Base-by-base conservation (phyloP, 2,329 filamentous ascomycete species). In the Verticillium nubilum region DNA sequence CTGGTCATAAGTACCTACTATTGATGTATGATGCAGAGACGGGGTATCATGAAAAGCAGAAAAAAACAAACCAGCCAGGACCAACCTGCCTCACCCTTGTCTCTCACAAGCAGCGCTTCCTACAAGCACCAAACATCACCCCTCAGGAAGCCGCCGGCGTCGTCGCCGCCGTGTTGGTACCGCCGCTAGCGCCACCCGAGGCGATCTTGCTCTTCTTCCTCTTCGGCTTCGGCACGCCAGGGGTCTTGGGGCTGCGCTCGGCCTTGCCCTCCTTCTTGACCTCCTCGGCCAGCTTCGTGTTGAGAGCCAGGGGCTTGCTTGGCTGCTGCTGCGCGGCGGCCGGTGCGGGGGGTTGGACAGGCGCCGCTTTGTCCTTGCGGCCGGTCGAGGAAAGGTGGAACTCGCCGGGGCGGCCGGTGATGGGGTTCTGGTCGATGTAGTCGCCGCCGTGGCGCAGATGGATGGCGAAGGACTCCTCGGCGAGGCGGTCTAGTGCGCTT, bases 341-440 rank as follows among this genome's bases (percentile, higher is more conserved):
- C 25, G 58, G 59, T 50, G 42, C 60, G 52, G 23, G 28, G 50
- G 15, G 61, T 13, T 27, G 60, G 56, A 62, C 42, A 27, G 63
- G 56, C 29, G 63, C 62, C 7, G 73, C 63, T 59, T 73, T 76
- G 58, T 74, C 70, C 67, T 82, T 82, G 58, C 84, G 79, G 1
- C 86, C 85, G 0, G 84, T 87, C 7, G 83, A 85, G 9, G 82
- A 81, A 12, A 88, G 78, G 64, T 87, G 84, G 70, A 88, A 89
- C 58, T 86, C 84, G 56, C 86, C 86, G 1, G 86, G 86, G 29
- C 81, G 79, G 55, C 86, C 86, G 0, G 85, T 87, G 65, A 89
- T 88, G 50, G 86, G 85, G 64, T 87, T 88, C 70, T 88, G 84
- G 70, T 89, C 84, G 72, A 88, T 83, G 68, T 86, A 88, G 63